A percentile compares a stretch with the other conserved stretches of the same genome.
phyloP scores from a whole-genome alignment of 805 yeast genomes.

The Wickerhamiella alocasiicola region DNA sequence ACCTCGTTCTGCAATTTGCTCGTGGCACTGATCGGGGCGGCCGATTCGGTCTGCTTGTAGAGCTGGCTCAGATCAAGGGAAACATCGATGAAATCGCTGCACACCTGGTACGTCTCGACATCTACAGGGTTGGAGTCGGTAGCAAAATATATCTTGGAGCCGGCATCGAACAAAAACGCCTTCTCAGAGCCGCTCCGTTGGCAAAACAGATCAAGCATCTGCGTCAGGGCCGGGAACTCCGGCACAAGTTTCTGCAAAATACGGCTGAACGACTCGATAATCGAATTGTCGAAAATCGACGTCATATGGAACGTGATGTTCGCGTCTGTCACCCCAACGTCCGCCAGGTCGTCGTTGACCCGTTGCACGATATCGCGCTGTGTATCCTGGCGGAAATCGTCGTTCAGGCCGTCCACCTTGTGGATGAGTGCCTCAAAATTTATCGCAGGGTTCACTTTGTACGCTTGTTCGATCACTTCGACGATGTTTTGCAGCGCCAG shows the following conservation, averaged over 20 bases:
- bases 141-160: slow-evolving; percentile 87
- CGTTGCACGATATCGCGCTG: slow-evolving; percentile 95
- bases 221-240: slow-evolving; percentile 78
- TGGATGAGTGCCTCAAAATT: slow-evolving; percentile 90
- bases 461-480: slow-evolving; percentile 77
- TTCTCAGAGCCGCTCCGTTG: slow-evolving; percentile 86
- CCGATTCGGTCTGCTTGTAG: slow-evolving; percentile 19
- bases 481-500: slow-evolving; percentile 83
- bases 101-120: slow-evolving; percentile 87
- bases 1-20: slow-evolving; percentile 74
- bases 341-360: slow-evolving; percentile 83
- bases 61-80: slow-evolving; percentile 65
- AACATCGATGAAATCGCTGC: slow-evolving; percentile 94
- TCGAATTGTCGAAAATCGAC: slow-evolving; percentile 88
- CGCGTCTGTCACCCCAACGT: slow-evolving; percentile 81
- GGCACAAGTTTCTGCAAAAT: slow-evolving; percentile 85
- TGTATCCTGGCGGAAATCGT: slow-evolving; percentile 87
- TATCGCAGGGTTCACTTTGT: slow-evolving; percentile 68
- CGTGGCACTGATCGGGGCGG: slow-evolving; percentile 4
- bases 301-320: slow-evolving; percentile 86
- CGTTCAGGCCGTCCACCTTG: slow-evolving; percentile 89
- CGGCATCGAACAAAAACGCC: slow-evolving; percentile 82
- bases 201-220: slow-evolving; percentile 74
- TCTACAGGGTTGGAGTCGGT: slow-evolving; percentile 95
- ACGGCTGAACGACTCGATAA: slow-evolving; percentile 88